Percentiles rank a stretch among this genome's conserved stretches.
Evolutionary conservation across 495 filamentous ascomycete genomes (phyloP).

Genomic region (Xylaria curta): DNA sequence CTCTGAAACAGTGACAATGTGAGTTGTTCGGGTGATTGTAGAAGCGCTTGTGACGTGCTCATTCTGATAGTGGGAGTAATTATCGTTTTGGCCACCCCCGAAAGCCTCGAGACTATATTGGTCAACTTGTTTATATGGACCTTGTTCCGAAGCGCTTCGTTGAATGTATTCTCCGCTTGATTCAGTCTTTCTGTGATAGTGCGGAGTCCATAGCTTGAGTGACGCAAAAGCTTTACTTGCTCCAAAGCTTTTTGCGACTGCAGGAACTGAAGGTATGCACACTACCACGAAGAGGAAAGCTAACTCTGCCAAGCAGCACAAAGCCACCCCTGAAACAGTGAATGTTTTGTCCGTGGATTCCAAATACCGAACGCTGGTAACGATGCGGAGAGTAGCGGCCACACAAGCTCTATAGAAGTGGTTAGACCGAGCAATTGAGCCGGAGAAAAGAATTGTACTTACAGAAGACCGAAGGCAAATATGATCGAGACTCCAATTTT

Average conservation of each 20-base stretch:
- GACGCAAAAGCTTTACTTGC: not conserved
- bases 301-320: conserved; percentile 6
- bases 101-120: not conserved
- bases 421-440: not conserved
- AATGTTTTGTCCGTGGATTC: not conserved
- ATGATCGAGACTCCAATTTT: conserved; percentile 59
- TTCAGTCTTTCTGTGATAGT: not conserved
- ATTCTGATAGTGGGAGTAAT: not conserved
- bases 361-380: conserved; percentile 1
- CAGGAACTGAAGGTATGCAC: not conserved
- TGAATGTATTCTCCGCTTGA: not conserved
- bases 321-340: not conserved
- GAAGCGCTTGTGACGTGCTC: not conserved
- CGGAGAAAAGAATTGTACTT: conserved; percentile 3
- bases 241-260: not conserved
- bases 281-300: conserved; percentile 11
- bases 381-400: conserved; percentile 1
- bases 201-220: not conserved
- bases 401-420: conserved; percentile 1
- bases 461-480: conserved; percentile 62
- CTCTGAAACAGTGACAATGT: not conserved
- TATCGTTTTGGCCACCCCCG: not conserved
- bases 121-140: not conserved
- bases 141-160: not conserved
- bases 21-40: not conserved